A percentile compares a stretch with the other conserved stretches of the same genome.
Evolutionary conservation across 441 rosid species (phyloP).

Genomic region (Biscutella laevigata): DNA sequence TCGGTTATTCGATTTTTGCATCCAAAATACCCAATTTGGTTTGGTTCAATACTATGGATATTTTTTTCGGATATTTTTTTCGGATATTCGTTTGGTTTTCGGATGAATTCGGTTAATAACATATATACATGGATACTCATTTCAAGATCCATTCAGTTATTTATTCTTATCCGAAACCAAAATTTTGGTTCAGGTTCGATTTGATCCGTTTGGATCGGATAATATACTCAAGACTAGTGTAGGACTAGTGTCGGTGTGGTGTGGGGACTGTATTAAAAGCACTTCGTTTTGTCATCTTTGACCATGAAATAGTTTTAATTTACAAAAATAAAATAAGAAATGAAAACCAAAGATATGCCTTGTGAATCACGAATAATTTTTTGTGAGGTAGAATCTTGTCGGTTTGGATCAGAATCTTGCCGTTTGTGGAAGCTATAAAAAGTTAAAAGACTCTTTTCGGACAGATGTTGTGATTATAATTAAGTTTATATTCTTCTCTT

Average conservation of each 20-base stretch:
- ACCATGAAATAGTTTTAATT: conserved; percentile 4
- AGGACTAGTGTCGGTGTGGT: neutral
- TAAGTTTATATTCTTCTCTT: neutral
- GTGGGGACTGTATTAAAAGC: conserved; percentile 14
- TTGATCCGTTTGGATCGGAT: too few species aligned
- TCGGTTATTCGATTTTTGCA: too few species aligned
- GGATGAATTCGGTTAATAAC: too few species aligned
- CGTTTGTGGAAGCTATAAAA: conserved; percentile 26
- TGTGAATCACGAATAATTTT: neutral
- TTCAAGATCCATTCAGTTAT: too few species aligned
- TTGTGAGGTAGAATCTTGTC: conserved; percentile 16
- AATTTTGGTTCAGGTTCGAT: too few species aligned
- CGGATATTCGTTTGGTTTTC: too few species aligned
- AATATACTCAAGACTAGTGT: too few species aligned
- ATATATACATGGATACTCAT: too few species aligned
- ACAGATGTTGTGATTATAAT: conserved; percentile 12
- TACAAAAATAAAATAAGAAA: neutral
- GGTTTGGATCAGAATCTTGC: conserved; percentile 24
- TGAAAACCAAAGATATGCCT: neutral
- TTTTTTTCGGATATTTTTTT: too few species aligned
- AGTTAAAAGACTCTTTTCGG: neutral
- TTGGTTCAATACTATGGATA: too few species aligned
- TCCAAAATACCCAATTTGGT: too few species aligned
- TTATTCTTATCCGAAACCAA: too few species aligned
- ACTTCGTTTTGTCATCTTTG: conserved; percentile 1